phyloP scores from a whole-genome alignment of 495 filamentous ascomycete genomes.

The Platismatia glauca region DNA sequence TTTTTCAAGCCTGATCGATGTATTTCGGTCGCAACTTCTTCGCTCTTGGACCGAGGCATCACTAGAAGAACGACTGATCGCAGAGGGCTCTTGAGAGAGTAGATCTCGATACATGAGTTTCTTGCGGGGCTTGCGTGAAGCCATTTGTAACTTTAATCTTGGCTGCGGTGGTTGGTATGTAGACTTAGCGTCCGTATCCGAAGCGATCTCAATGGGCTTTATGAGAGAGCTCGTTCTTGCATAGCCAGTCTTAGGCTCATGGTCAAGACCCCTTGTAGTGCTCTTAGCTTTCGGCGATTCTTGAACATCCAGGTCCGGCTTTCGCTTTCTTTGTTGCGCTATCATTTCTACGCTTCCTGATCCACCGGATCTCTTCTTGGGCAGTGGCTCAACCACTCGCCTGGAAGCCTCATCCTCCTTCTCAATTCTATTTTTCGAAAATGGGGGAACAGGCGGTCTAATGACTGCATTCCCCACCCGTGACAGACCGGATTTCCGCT shows the following conservation, averaged over 20 bases:
- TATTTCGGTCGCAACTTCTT: neutral
- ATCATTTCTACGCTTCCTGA: neutral
- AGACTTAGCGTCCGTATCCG: conserved; percentile 9
- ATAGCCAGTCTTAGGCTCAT: neutral
- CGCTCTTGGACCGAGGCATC: neutral
- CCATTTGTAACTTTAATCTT: conserved; percentile 29
- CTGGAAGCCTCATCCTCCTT: neutral
- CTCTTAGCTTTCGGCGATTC: neutral
- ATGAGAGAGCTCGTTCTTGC: neutral
- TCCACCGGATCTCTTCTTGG: neutral
- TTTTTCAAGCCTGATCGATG: neutral
- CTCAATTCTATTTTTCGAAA: no score
- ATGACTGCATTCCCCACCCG: neutral
- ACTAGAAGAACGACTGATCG: neutral
- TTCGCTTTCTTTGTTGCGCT: neutral
- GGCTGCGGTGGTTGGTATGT: neutral
- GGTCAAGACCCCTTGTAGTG: neutral
- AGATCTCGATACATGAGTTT: conserved; percentile 44
- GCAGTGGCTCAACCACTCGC: neutral
- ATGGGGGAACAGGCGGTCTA: neutral
- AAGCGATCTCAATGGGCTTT: conserved; percentile 9
- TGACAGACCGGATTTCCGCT: neutral
- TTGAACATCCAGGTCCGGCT: neutral
- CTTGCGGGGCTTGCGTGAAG: conserved; percentile 33
- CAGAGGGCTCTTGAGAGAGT: conserved; percentile 20